A percentile compares a stretch with the other conserved stretches of the same genome.
phyloP scores from a whole-genome alignment of 371 early-diverging fungal species.

The Mucor saturninus region DNA sequence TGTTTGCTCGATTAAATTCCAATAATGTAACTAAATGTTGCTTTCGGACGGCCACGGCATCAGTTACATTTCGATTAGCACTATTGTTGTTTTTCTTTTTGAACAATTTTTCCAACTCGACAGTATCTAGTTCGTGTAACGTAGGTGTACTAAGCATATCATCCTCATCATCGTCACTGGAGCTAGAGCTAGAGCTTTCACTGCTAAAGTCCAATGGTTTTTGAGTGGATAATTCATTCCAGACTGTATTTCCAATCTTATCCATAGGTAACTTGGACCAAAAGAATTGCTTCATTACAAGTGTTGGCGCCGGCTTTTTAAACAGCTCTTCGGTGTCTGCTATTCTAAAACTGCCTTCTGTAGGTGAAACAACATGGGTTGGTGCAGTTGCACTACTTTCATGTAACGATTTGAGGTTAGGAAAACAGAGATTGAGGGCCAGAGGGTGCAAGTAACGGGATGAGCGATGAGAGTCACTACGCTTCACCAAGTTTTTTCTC shows the following conservation, averaged over 20 bases:
- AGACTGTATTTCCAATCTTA: constrained; percentile 59
- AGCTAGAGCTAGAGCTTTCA: constrained; percentile 17
- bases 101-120: constrained; percentile 46
- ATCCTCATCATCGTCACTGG: constrained; percentile 33
- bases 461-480: constrained; percentile 25
- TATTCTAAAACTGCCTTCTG: background rate
- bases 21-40: constrained; percentile 55
- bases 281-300: constrained; percentile 56
- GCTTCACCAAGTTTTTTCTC: constrained; percentile 11
- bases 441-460: constrained; percentile 52
- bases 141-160: background rate
- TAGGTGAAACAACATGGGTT: constrained; percentile 23
- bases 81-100: constrained; percentile 27
- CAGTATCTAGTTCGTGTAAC: constrained; percentile 36
- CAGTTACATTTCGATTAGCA: background rate
- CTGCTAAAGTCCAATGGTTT: constrained; percentile 21
- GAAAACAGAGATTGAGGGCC: constrained; percentile 48
- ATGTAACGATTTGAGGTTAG: constrained; percentile 45
- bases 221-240: constrained; percentile 55
- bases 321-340: background rate
- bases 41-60: constrained; percentile 31
- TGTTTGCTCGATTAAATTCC: constrained; percentile 67
- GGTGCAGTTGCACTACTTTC: constrained; percentile 26
- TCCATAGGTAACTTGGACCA: constrained; percentile 65
- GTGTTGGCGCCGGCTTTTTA: background rate